Conservation (phyloP, 2,329 filamentous ascomycete genomes). For the Pezicula neosporulosa region DNA sequence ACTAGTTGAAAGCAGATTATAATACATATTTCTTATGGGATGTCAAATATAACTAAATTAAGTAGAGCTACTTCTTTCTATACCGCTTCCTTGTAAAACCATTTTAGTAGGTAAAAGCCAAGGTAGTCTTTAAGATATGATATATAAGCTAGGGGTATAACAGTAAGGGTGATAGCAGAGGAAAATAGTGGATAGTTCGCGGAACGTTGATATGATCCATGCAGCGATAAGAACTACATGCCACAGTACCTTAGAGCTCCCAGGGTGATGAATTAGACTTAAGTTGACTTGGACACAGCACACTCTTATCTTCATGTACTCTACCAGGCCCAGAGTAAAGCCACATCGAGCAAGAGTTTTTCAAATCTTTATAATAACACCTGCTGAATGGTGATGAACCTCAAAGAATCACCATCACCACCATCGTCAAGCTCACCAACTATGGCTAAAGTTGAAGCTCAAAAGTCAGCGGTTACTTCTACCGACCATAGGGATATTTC, state of each 20-base stretch:
- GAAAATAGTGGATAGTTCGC: background rate
- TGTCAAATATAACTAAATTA: too few relatives aligned
- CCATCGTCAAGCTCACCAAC: background rate
- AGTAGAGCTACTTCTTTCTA: too few relatives aligned
- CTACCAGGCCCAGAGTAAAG: background rate
- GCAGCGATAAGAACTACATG: background rate
- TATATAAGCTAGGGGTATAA: background rate
- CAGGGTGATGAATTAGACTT: background rate
- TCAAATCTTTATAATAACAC: background rate
- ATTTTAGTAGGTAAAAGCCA: too few relatives aligned
- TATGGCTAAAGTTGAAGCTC: background rate
- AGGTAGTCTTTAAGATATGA: too few relatives aligned
- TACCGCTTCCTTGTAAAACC: too few relatives aligned
- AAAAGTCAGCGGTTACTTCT: background rate
- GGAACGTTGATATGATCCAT: background rate
- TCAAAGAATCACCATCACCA: background rate
- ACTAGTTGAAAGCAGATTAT: too few relatives aligned
- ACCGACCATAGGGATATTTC: background rate
- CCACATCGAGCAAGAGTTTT: background rate
- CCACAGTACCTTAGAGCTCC: too few relatives aligned
- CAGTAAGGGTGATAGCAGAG: too few relatives aligned
- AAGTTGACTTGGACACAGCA: background rate
- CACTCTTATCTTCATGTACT: background rate
- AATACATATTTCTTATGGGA: too few relatives aligned
- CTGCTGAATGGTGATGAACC: background rate